Conservation (phyloP, 176 grass and related monocot species). For the Zoysia japonica region DNA sequence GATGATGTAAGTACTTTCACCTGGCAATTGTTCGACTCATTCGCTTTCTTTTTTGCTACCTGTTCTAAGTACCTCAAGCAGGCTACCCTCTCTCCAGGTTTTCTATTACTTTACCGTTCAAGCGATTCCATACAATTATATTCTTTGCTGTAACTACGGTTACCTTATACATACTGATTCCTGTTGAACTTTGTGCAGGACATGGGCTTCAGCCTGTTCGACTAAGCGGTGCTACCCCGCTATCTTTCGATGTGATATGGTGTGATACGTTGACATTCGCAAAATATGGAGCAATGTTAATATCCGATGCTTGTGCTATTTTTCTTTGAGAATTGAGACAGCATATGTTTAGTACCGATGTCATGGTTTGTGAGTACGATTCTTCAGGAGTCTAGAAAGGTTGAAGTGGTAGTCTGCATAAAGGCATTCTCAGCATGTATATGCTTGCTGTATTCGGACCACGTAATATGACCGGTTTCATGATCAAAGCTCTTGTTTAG, state of each 20-base stretch:
- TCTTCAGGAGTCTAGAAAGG: not conserved
- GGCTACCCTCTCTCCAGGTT: too few relatives aligned
- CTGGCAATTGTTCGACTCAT: not conserved
- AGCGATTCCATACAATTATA: not conserved
- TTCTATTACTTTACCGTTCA: not conserved
- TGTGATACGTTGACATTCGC: not conserved
- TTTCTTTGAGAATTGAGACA: not conserved
- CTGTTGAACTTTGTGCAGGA: conserved; percentile 54
- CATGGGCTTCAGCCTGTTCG: conserved; percentile 87
- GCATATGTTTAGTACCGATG: conserved; percentile 4
- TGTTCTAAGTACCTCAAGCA: not conserved
- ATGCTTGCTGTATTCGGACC: not conserved
- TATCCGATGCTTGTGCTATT: not conserved
- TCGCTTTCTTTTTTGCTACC: not conserved
- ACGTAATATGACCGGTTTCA: not conserved
- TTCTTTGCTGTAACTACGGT: not conserved
- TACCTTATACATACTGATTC: not conserved
- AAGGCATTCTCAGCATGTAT: not conserved
- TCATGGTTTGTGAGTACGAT: not conserved
- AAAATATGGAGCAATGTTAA: conserved; percentile 16
- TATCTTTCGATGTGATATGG: not conserved
- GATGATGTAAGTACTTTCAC: conserved; percentile 57
- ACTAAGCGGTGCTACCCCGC: conserved; percentile 25
- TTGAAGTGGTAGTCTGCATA: not conserved
- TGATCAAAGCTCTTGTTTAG: not conserved